Conservation (phyloP, 805 yeast genomes). For the Lachancea fermentati region DNA sequence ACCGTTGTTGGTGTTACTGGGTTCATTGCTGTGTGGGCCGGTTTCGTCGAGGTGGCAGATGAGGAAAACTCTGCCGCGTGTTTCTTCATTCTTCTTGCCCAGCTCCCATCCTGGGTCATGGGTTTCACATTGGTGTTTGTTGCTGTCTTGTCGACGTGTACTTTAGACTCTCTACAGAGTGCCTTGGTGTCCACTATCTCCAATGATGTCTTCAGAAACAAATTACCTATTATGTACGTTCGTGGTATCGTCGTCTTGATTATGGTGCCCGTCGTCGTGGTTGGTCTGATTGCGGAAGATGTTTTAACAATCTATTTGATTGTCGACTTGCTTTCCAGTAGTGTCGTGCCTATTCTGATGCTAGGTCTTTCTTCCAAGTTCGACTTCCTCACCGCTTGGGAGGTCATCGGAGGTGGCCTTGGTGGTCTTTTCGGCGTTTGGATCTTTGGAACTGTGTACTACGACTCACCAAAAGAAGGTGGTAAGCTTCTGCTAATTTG, state of each 20-base stretch:
- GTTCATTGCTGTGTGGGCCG: conserved; percentile 86
- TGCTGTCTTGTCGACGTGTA: conserved; percentile 73
- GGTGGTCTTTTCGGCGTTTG: conserved; percentile 79
- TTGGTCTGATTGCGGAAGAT: conserved; percentile 78
- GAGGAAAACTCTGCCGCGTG: conserved; percentile 56
- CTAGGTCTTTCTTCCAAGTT: conserved; percentile 66
- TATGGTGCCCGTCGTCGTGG: conserved; percentile 83
- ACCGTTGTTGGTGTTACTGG: conserved; percentile 80
- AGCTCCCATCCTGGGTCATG: conserved; percentile 80
- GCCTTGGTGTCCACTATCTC: conserved; percentile 86
- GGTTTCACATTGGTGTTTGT: conserved; percentile 77
- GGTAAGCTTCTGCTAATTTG: conserved; percentile 66
- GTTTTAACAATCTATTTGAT: conserved; percentile 83
- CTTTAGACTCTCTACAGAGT: conserved; percentile 83
- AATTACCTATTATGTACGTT: conserved; percentile 56
- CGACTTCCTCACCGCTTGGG: conserved; percentile 72
- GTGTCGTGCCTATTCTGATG: conserved; percentile 78
- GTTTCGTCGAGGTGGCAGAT: conserved; percentile 43
- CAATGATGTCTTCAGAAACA: conserved; percentile 84
- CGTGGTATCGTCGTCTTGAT: conserved; percentile 66
- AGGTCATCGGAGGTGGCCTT: conserved; percentile 75
- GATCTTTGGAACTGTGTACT: conserved; percentile 79
- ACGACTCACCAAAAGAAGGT: conserved; percentile 66
- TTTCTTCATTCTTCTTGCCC: conserved; percentile 61
- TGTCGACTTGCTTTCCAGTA: conserved; percentile 84